Evolutionary conservation across 352 stramenopile genomes (phyloP).

Genomic region (Phytophthora multivora): DNA sequence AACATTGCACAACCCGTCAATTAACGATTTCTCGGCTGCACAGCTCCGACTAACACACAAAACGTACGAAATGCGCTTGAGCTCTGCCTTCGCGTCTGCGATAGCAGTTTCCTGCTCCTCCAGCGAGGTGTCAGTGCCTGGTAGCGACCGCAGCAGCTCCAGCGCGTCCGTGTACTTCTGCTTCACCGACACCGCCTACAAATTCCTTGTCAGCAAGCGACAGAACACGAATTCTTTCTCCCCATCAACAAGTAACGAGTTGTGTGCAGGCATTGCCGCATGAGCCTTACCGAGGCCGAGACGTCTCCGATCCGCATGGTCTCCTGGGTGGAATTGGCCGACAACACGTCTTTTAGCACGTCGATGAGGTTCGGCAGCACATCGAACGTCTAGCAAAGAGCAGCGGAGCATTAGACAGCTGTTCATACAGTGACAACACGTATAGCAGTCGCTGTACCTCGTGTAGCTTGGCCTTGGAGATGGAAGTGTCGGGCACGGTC

Average conservation of each 20-base stretch:
- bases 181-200: slow-evolving; percentile 74
- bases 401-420: neutral
- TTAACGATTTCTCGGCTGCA: neutral
- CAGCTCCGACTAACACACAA: neutral
- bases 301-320: slow-evolving; percentile 81
- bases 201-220: neutral
- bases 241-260: neutral
- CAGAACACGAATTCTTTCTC: no score
- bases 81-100: slow-evolving; percentile 63
- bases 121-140: slow-evolving; percentile 77
- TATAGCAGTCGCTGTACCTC: slow-evolving; percentile 37
- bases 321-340: slow-evolving; percentile 74
- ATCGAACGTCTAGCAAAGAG: slow-evolving; percentile 66
- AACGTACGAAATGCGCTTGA: slow-evolving; percentile 78
- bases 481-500: slow-evolving; percentile 38
- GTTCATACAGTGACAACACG: neutral
- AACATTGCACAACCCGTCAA: slow-evolving; percentile 3
- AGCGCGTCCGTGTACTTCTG: slow-evolving; percentile 76
- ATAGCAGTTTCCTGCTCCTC: slow-evolving; percentile 81
- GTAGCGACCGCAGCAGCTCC: slow-evolving; percentile 68
- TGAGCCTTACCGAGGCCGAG: slow-evolving; percentile 62
- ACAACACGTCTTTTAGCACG: slow-evolving; percentile 84
- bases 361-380: slow-evolving; percentile 85
- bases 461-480: slow-evolving; percentile 74
- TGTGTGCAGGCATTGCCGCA: neutral